Conservation (phyloP, 2,329 filamentous ascomycete genomes). For the Fusarium mexicanum region DNA sequence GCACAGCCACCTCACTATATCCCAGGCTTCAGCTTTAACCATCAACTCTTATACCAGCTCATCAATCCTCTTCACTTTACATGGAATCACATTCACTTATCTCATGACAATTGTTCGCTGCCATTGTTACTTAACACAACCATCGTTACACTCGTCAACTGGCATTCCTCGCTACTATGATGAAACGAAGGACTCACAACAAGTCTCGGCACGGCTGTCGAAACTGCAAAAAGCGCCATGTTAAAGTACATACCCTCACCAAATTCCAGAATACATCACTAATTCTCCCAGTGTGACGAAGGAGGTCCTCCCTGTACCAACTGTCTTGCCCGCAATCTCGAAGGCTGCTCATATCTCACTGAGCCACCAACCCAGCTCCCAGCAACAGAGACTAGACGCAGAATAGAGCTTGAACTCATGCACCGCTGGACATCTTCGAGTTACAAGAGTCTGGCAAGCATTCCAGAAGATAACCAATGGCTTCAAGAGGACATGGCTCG, state of each 20-base stretch:
- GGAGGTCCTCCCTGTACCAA: constrained; percentile 49
- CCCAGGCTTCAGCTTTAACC: neutral
- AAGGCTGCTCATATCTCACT: constrained; percentile 35
- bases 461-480: constrained; percentile 50
- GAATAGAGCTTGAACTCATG: constrained; percentile 61
- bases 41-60: neutral
- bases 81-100: neutral
- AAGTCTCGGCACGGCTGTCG: constrained; percentile 41
- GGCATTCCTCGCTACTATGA: neutral
- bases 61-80: neutral
- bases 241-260: constrained; percentile 25
- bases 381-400: constrained; percentile 35
- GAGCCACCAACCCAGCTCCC: constrained; percentile 10
- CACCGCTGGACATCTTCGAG: constrained; percentile 60
- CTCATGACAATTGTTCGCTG: rapidly evolving
- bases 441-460: constrained; percentile 51
- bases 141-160: rapidly evolving
- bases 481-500: constrained; percentile 48
- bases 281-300: constrained; percentile 47
- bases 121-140: neutral
- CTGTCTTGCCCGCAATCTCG: constrained; percentile 42
- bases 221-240: constrained; percentile 41
- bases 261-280: neutral
- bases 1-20: constrained; percentile 33
- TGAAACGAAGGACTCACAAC: constrained; percentile 40